phyloP scores from a whole-genome alignment of 495 filamentous ascomycete species.

The Penicillium simplicissimum region DNA sequence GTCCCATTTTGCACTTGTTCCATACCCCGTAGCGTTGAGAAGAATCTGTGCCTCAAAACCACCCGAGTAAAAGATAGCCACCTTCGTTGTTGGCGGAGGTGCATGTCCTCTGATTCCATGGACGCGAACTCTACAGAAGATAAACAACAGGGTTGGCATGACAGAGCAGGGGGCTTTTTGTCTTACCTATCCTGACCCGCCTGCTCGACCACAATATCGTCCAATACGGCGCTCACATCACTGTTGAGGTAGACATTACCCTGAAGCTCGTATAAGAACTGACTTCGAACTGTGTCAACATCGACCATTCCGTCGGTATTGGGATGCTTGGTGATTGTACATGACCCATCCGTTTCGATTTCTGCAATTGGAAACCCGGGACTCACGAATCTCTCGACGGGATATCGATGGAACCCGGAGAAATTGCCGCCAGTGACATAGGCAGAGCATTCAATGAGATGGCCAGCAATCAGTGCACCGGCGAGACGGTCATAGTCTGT shows the following conservation, averaged over 20 bases:
- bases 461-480: constrained; percentile 46
- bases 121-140: constrained; percentile 37
- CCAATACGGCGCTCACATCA: constrained; percentile 52
- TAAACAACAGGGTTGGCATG: background rate
- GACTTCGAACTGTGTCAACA: constrained; percentile 48
- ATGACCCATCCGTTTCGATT: constrained; percentile 32
- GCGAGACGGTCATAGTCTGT: constrained; percentile 46
- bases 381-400: constrained; percentile 33
- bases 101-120: constrained; percentile 46
- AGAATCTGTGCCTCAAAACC: constrained; percentile 48
- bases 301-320: constrained; percentile 27
- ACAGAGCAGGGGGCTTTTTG: background rate
- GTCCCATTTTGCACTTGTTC: constrained; percentile 42
- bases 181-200: constrained; percentile 26
- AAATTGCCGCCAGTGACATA: constrained; percentile 58
- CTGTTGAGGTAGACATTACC: constrained; percentile 53
- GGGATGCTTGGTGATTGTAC: constrained; percentile 32
- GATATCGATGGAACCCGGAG: constrained; percentile 45
- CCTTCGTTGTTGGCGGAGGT: constrained; percentile 56
- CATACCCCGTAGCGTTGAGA: constrained; percentile 45
- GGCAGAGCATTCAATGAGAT: constrained; percentile 54
- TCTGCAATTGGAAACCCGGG: constrained; percentile 44
- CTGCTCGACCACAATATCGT: constrained; percentile 39
- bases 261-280: constrained; percentile 60
- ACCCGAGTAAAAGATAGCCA: constrained; percentile 49